phyloP scores from a whole-genome alignment of 2,329 filamentous ascomycete genomes.

The Fusarium incarnatum region DNA sequence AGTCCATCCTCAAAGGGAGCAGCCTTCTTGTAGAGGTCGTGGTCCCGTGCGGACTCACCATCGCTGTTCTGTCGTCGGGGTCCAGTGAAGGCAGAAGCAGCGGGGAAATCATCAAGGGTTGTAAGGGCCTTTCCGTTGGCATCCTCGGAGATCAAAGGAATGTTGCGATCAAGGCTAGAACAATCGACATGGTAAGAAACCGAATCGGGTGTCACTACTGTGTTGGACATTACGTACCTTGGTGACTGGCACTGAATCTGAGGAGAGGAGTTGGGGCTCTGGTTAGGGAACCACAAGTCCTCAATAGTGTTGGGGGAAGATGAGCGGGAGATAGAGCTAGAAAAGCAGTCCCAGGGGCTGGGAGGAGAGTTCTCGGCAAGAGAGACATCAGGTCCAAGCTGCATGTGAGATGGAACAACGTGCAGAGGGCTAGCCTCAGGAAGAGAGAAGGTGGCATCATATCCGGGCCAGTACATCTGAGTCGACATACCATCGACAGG shows the following conservation, averaged over 20 bases:
- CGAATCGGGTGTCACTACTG: conserved; percentile 3
- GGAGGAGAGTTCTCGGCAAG: conserved; percentile 63
- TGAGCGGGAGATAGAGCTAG: conserved; percentile 63
- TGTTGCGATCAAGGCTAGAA: conserved; percentile 50
- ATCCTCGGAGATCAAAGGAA: conserved; percentile 48
- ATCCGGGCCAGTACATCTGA: conserved; percentile 63
- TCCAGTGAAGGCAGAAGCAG: conserved; percentile 54
- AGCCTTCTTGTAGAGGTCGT: conserved; percentile 77
- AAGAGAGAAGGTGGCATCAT: conserved; percentile 58
- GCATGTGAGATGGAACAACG: conserved; percentile 68
- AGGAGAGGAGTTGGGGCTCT: conserved; percentile 61
- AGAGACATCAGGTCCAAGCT: conserved; percentile 63
- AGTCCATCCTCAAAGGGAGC: conserved; percentile 77
- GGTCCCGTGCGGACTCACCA: conserved; percentile 70
- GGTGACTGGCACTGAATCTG: conserved; percentile 63
- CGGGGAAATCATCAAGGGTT: conserved; percentile 48
- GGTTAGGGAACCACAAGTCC: conserved; percentile 58
- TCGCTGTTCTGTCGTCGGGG: conserved; percentile 63
- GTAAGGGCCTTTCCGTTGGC: conserved; percentile 39
- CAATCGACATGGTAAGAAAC: conserved; percentile 41
- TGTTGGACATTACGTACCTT: conserved; percentile 59
- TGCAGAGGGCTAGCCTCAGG: conserved; percentile 61
- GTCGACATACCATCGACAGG: conserved; percentile 59
- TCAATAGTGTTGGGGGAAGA: conserved; percentile 64
- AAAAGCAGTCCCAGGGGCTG: conserved; percentile 65